Evolutionary conservation across 805 yeast genomes (phyloP).

Genomic region (Myxozyma geophila): DNA sequence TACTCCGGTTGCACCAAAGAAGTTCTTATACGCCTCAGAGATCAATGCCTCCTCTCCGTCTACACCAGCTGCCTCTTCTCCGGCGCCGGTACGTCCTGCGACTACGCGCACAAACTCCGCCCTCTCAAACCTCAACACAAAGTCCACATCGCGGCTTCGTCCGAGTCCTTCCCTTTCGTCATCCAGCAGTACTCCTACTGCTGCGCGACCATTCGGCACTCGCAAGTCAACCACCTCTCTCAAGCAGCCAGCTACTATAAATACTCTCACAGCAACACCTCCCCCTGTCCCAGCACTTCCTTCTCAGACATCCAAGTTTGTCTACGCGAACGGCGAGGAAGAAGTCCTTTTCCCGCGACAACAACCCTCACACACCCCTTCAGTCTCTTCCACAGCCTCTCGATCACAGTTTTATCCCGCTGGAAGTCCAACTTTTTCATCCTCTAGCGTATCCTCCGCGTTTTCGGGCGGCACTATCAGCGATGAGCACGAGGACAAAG

Average conservation of each 20-base stretch:
- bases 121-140: not conserved
- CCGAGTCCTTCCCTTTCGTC: not conserved
- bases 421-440: conserved; percentile 12
- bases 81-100: not conserved
- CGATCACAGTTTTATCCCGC: conserved; percentile 3
- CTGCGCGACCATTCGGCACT: not conserved
- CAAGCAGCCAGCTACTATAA: not conserved
- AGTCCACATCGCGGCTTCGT: conserved; percentile 5
- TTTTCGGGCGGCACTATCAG: not conserved
- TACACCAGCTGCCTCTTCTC: not conserved
- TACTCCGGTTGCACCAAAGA: not conserved
- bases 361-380: conserved; percentile 1
- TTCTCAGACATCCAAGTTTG: conserved; percentile 21
- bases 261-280: not conserved
- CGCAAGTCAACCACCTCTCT: conserved; percentile 11
- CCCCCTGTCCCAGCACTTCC: conserved; percentile 1
- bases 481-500: conserved; percentile 2
- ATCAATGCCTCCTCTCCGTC: not conserved
- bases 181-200: not conserved
- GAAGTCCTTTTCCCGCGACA: conserved; percentile 29
- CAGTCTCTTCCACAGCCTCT: not conserved
- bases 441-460: conserved; percentile 9
- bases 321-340: conserved; percentile 36
- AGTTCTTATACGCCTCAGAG: conserved; percentile 4
- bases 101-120: not conserved